phyloP scores from a whole-genome alignment of 768 basidiomycete genomes.

The Suillus subluteus region DNA sequence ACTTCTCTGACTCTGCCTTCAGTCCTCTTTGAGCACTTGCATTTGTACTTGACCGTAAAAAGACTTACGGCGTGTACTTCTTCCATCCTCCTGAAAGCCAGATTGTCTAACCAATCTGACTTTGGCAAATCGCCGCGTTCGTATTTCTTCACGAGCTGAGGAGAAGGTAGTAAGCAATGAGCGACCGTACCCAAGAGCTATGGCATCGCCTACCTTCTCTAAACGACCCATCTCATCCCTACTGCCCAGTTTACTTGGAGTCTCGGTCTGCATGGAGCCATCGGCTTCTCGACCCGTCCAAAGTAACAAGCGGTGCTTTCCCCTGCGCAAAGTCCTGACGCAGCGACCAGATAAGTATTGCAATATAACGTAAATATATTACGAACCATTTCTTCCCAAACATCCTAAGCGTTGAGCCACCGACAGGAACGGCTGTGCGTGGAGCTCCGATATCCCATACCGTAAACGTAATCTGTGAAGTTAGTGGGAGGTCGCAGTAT shows the following conservation, averaged over 20 bases:
- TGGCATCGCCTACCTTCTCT: constrained; percentile 67
- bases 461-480: constrained; percentile 89
- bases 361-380: background rate
- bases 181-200: constrained; percentile 14
- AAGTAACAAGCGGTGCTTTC: constrained; percentile 86
- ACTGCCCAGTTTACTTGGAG: constrained; percentile 82
- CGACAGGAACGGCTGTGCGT: constrained; percentile 78
- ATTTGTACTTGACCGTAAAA: background rate
- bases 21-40: background rate
- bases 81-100: constrained; percentile 94
- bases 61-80: constrained; percentile 84
- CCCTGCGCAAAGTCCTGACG: constrained; percentile 81
- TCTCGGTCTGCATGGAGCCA: constrained; percentile 76
- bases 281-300: constrained; percentile 89
- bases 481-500: constrained; percentile 91
- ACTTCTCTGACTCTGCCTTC: constrained; percentile 89
- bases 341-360: constrained; percentile 4
- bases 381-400: constrained; percentile 93
- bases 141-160: constrained; percentile 89
- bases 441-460: constrained; percentile 95
- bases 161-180: constrained; percentile 26
- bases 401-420: constrained; percentile 86
- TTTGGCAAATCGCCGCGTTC: constrained; percentile 92
- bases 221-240: constrained; percentile 95
- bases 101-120: constrained; percentile 93